Base-by-base conservation (phyloP, 208 protist genomes). In the Leishmania guyanensis region DNA sequence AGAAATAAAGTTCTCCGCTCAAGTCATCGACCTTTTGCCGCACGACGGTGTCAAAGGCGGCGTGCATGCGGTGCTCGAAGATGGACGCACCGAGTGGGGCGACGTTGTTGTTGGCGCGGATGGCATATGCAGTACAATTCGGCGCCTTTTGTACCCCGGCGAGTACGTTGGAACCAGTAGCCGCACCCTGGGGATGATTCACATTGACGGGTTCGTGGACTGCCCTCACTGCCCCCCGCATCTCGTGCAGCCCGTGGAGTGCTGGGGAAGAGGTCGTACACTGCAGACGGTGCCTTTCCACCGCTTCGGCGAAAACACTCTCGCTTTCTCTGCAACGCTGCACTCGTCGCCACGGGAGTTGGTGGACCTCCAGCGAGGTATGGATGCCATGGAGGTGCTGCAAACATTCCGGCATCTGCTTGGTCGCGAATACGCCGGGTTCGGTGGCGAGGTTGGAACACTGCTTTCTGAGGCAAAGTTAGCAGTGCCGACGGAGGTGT, bases 101-200 rank as follows among this genome's bases (percentile, higher is more conserved):
- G 95, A 98, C 75, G 88, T 98, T 12, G 93, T 98, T 54, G 95
- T 98, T 4, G 93, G 95, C 12, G 95, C 95, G 12, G 95, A 98
- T 72, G 95, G 95, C 26, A 93, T 95, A 87, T 84, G 94, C 86
- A 96, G 92, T 75, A 95, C 90, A 0, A 86, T 98, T 22, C 92
- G 95, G 2, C 79, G 82, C 29, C 80, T 98, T n/a, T 77, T 98
- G 22, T 96, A 98, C 73, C 93, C 93, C 10, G 84, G 69, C 66
- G 92, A 98, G 85, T 86, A 92, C 69, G 81, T 95, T 58, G 92
- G 89, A 58, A 94, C 86, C 0, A 93, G 89, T 76, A 90, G 77
- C 79, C 83, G 86, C 29, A 92, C 92, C 0, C 88, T 97, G 3
- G 91, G 90, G 65, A 93, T 92, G 85, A 93, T 91, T 79, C 93